Evolutionary conservation across 1,284 basidiomycete species (phyloP).

Genomic region (Omphalotus olearius): DNA sequence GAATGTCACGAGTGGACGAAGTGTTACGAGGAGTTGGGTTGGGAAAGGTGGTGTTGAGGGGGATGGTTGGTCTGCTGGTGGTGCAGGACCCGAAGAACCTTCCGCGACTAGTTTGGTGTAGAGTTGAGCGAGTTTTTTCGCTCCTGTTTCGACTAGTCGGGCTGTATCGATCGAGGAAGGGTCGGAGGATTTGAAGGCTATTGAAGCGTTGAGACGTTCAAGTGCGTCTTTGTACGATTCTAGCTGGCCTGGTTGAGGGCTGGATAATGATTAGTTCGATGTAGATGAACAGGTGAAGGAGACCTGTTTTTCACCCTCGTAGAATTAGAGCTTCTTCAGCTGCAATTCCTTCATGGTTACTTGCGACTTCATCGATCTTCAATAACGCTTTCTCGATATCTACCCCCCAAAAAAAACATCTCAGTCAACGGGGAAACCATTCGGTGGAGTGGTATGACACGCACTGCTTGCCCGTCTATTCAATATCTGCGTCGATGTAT

Average conservation of each 20-base stretch:
- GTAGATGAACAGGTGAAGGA: neutral
- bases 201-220: conserved; percentile 70
- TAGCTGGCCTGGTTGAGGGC: conserved; percentile 67
- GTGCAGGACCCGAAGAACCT: conserved; percentile 66
- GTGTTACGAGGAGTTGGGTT: conserved; percentile 42
- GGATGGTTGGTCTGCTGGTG: conserved; percentile 47
- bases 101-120: conserved; percentile 81
- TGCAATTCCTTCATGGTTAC: conserved; percentile 70
- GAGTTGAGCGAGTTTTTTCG: conserved; percentile 72
- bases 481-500: conserved; percentile 69
- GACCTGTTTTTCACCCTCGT: conserved; percentile 65
- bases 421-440: too few relatives aligned
- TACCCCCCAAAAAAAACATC: conserved; percentile 27
- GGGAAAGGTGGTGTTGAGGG: conserved; percentile 54
- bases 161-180: conserved; percentile 58
- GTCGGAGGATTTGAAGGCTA: conserved; percentile 69
- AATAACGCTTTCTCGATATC: conserved; percentile 74
- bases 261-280: conserved; percentile 21
- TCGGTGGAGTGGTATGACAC: too few relatives aligned
- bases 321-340: conserved; percentile 74
- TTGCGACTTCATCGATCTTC: conserved; percentile 75
- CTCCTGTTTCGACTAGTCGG: conserved; percentile 69
- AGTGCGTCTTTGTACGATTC: conserved; percentile 63
- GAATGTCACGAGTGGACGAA: conserved; percentile 62
- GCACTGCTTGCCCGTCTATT: conserved; percentile 65